Percentiles rank a stretch among this genome's conserved stretches.
phyloP scores from a whole-genome alignment of 2,329 filamentous ascomycete species.

The Hypoxylon sp. region DNA sequence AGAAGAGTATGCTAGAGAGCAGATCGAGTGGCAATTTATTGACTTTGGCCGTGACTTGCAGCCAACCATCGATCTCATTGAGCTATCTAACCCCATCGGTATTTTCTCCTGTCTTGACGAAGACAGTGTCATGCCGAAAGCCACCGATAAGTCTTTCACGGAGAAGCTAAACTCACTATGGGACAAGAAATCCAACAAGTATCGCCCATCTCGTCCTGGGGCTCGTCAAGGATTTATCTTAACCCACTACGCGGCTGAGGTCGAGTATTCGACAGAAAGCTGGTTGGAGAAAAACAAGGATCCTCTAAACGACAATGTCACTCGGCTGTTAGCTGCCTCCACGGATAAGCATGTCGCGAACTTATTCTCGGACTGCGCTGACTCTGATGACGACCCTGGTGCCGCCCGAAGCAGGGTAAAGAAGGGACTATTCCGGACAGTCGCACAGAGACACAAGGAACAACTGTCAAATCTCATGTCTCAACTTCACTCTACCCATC shows the following conservation, averaged over 20 bases:
- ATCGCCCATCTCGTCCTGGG: slow-evolving; percentile 83
- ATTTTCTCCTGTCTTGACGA: slow-evolving; percentile 99
- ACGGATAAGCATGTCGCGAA: slow-evolving; percentile 82
- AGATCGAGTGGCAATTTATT: slow-evolving; percentile 99
- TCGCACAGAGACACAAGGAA: slow-evolving; percentile 96
- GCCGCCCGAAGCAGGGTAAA: slow-evolving; percentile 84
- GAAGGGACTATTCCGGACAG: slow-evolving; percentile 95
- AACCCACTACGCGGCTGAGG: slow-evolving; percentile 96
- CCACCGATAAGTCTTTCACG: slow-evolving; percentile 94
- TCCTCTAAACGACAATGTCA: slow-evolving; percentile 96
- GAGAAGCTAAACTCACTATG: slow-evolving; percentile 97
- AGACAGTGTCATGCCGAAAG: slow-evolving; percentile 98
- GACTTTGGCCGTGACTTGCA: slow-evolving; percentile 97
- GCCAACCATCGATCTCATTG: slow-evolving; percentile 96
- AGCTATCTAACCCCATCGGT: slow-evolving; percentile 94
- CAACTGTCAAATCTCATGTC: slow-evolving; percentile 96
- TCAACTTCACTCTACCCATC: slow-evolving; percentile 93
- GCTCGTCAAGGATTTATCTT: slow-evolving; percentile 84
- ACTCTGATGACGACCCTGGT: slow-evolving; percentile 76
- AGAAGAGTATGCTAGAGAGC: slow-evolving; percentile 95
- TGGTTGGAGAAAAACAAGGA: slow-evolving; percentile 99
- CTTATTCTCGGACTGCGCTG: slow-evolving; percentile 88
- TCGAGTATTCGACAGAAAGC: slow-evolving; percentile 93
- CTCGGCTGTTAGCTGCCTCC: slow-evolving; percentile 83
- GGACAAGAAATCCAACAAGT: slow-evolving; percentile 96